Evolutionary conservation across 805 yeast genomes (phyloP), one percentile per base, ranked within the genome.

Genomic region (Kuraishia molischiana): DNA sequence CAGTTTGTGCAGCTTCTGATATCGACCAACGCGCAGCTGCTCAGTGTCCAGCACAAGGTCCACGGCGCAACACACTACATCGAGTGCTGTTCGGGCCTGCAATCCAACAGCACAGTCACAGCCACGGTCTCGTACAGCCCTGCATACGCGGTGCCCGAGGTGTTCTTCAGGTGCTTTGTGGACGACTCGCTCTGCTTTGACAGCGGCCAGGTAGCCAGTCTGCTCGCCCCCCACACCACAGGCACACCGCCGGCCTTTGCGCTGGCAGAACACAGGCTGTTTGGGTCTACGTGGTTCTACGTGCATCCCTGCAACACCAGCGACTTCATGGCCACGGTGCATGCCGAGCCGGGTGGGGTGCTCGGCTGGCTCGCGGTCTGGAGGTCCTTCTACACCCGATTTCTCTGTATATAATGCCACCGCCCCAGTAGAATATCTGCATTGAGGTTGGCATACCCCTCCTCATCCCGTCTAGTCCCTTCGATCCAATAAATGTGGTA

Each of bases 251-350:
- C 31, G 17, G 5, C 13, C 31, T 8, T 28, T 11, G 5, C 31
- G 17, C 17, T 28, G 17, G 8, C 6, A 18, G 35, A 32, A 32
- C 35, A 32, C 35, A n/a, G 26, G 4, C 6, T 32, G 14, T 17
- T 32, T 14, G 35, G 35, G 17, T 20, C 35, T 5, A 20, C 35
- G 14, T 32, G 35, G 35, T 32, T 20, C 26, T 32, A 18, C 19
- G 5, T 32, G 14, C 35, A 32, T 19, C 35, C 35, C 17, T 32
- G 35, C 26, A 17, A 32, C 5, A 19, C 26, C 17, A 15, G 26
- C n/a, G 35, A 18, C 6, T 18, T 32, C 24, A 32, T 32, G 35
- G 24, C 15, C 26, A 20, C 13, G 10, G 15, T n/a, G 14, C 19
- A 18, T 13, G 18, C 24, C n/a, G n/a, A n/a, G n/a, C n/a, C n/a